Conservation (phyloP, 371 early-diverging fungal genomes). For the Rhizopus sp. region DNA sequence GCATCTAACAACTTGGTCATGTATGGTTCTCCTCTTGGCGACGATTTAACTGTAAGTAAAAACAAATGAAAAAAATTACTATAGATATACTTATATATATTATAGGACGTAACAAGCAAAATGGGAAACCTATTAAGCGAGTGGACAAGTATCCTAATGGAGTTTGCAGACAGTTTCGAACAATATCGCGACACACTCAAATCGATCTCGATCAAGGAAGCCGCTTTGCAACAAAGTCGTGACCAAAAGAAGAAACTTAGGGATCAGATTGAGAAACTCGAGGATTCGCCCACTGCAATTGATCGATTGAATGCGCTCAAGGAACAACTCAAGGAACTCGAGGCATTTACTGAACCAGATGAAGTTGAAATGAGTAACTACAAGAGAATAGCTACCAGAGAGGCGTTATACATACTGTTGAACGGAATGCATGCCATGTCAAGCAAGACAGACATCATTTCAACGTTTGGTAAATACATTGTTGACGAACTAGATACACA, state of each 20-base stretch:
- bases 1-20: slow-evolving; percentile 35
- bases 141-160: slow-evolving; percentile 35
- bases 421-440: slow-evolving; percentile 49
- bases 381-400: slow-evolving; percentile 40
- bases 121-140: slow-evolving; percentile 29
- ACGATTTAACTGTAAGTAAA: slow-evolving; percentile 40
- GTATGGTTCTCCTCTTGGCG: slow-evolving; percentile 41
- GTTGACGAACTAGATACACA: slow-evolving; percentile 43
- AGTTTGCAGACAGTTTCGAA: slow-evolving; percentile 37
- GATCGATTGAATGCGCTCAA: slow-evolving; percentile 36
- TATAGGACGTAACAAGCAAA: slow-evolving; percentile 41
- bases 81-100: too few species aligned
- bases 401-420: slow-evolving; percentile 39
- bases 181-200: slow-evolving; percentile 43
- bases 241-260: slow-evolving; percentile 33
- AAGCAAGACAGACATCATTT: slow-evolving; percentile 43
- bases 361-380: slow-evolving; percentile 44
- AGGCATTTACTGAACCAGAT: slow-evolving; percentile 24
- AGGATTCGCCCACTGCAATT: slow-evolving; percentile 28
- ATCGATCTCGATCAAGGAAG: slow-evolving; percentile 36
- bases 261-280: slow-evolving; percentile 33
- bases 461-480: slow-evolving; percentile 47
- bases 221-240: slow-evolving; percentile 21
- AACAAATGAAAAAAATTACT: not conserved
- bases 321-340: slow-evolving; percentile 30